phyloP scores from a whole-genome alignment of 2,329 filamentous ascomycete genomes.

The Neofusicoccum parvum region DNA sequence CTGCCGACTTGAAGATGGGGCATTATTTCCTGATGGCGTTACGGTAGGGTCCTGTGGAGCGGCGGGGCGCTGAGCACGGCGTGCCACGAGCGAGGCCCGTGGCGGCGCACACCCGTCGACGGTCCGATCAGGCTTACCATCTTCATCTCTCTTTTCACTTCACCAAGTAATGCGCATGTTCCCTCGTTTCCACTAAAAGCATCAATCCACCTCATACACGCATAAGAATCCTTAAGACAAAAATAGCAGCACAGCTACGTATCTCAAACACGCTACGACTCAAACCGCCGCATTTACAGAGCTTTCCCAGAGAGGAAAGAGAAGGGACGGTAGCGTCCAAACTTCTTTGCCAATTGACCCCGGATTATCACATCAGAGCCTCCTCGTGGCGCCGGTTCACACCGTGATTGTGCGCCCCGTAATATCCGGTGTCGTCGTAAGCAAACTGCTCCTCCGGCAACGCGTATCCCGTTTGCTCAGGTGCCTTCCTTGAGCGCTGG shows the following conservation, averaged over 20 bases:
- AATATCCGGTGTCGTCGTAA: conserved; percentile 43
- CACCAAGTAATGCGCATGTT: neutral
- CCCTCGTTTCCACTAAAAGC: neutral
- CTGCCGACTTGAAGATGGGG: neutral
- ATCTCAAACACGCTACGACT: too few species aligned
- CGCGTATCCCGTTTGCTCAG: conserved; percentile 40
- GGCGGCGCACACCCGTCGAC: neutral
- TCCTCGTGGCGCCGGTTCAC: neutral
- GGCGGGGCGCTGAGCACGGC: neutral
- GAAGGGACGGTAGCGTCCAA: too few species aligned
- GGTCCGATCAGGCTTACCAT: neutral
- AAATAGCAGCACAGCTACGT: too few species aligned
- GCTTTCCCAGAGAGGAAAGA: too few species aligned
- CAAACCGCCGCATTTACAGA: too few species aligned
- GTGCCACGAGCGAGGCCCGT: neutral
- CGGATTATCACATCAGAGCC: too few species aligned
- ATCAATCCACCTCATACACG: neutral
- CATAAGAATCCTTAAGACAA: neutral
- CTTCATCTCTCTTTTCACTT: neutral
- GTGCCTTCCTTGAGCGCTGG: conserved; percentile 33
- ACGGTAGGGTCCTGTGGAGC: neutral
- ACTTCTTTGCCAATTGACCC: too few species aligned
- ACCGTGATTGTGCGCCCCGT: conserved; percentile 31
- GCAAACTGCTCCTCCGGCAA: conserved; percentile 46
- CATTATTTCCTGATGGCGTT: neutral